Base-by-base conservation (phyloP, 306 rosid species). In the Dryas alaskensis region DNA sequence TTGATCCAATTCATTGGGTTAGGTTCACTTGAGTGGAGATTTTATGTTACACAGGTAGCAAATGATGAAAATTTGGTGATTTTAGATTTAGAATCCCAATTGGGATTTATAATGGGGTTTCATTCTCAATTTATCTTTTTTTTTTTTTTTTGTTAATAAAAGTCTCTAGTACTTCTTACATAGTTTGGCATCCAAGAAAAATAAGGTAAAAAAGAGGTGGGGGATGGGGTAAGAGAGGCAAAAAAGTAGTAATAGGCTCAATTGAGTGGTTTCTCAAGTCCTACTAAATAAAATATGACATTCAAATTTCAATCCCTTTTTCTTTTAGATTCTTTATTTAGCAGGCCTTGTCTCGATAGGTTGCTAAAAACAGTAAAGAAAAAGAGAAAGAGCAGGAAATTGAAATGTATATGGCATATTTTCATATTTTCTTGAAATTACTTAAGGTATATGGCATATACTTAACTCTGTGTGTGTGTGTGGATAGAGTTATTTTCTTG, bases 171-270 rank as follows among this genome's bases (percentile, higher is more conserved):
- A 13, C 65, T 12, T 10, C 19, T 60, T 31, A 12, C 46, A 5
- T 60, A 2, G 63, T 58, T 58, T 58, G 42, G 42, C 25, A 58
- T 58, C 63, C 63, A 58, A 25, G 14, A 58, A 58, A 58, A 58
- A 10, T 58, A 22, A 25, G 63, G 25, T 58, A 10, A 4, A 10
- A 2, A 3, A 25, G 40, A 9, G 63, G 63, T 58, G 31, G 37
- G 2, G 37, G 37, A 31, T 31, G 37, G 37, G 37, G 37, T 31
- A 31, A 31, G 37, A 31, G 37, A 31, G 37, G 37, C 37, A 31
- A 31, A 31, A 31, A 31, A 31, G 37, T 31, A 31, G 37, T 31
- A 31, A 31, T 31, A 31, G 37, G 37, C 37, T 31, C 3, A 31
- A 31, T 31, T 31, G 3, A 31, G 37, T 31, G 37, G 2, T 31